Evolutionary conservation across 805 yeast species (phyloP).

Genomic region (Pichia deserticola): DNA sequence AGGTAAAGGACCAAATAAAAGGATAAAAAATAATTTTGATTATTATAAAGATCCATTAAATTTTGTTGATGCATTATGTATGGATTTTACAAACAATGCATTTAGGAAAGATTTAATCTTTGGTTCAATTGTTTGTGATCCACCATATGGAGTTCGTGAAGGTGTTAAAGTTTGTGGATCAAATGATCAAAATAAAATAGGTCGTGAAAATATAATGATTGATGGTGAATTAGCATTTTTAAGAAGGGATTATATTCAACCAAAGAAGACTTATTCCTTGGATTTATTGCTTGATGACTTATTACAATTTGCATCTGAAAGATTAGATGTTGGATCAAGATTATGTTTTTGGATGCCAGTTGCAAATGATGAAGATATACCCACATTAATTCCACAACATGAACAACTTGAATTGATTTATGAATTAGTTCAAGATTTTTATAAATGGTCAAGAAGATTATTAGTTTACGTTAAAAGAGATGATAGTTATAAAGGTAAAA

Average conservation of each 20-base stretch:
- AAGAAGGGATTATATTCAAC: conserved; percentile 79
- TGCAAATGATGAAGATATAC: conserved; percentile 67
- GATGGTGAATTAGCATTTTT: conserved; percentile 74
- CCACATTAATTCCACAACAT: conserved; percentile 71
- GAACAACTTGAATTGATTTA: conserved; percentile 60
- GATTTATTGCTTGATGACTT: conserved; percentile 73
- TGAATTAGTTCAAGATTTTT: conserved; percentile 78
- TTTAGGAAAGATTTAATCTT: conserved; percentile 53
- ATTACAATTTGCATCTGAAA: conserved; percentile 59
- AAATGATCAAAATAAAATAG: conserved; percentile 43
- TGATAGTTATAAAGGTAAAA: conserved; percentile 40
- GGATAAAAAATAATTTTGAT: conserved; percentile 54
- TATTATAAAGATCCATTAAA: conserved; percentile 55
- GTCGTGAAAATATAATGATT: conserved; percentile 66
- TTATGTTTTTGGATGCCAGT: conserved; percentile 98
- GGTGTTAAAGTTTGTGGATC: conserved; percentile 92
- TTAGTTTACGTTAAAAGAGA: conserved; percentile 70
- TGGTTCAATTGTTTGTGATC: conserved; percentile 88
- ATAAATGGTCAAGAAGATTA: conserved; percentile 87
- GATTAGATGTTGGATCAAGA: conserved; percentile 70
- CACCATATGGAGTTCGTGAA: conserved; percentile 96
- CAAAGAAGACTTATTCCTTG: conserved; percentile 84
- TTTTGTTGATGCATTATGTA: conserved; percentile 71
- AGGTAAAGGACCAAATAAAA: conserved; percentile 42
- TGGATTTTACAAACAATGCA: conserved; percentile 94